Evolutionary conservation across 23 red algal species (phyloP).

Genomic region (Cyanidioschyzon merolae): DNA sequence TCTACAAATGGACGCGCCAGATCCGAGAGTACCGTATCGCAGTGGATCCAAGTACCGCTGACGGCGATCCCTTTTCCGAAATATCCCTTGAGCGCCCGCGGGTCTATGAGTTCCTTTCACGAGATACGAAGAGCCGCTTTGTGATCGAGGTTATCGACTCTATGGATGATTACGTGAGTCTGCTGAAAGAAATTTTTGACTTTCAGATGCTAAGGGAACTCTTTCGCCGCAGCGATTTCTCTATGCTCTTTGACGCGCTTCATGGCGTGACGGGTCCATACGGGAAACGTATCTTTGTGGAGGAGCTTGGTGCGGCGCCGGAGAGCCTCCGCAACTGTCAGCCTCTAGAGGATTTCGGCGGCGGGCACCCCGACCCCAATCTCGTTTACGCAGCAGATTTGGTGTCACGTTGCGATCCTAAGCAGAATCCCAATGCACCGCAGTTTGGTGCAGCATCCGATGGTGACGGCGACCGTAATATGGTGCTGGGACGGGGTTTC

Average conservation of each 20-base stretch:
- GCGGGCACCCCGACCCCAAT: constrained; percentile 90
- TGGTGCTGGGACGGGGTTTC: constrained; percentile 88
- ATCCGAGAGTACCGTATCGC: constrained; percentile 56
- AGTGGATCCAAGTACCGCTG: neutral
- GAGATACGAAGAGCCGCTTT: constrained; percentile 30
- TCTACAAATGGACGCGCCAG: constrained; percentile 45
- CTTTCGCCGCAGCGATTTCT: constrained; percentile 52
- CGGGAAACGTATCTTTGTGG: constrained; percentile 58
- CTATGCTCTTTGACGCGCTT: constrained; percentile 84
- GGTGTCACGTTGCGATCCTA: constrained; percentile 46
- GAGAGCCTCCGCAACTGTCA: constrained; percentile 39
- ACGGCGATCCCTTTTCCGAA: constrained; percentile 40
- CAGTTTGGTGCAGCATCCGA: constrained; percentile 86
- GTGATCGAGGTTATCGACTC: constrained; percentile 76
- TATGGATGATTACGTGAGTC: constrained; percentile 58
- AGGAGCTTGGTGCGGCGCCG: constrained; percentile 42
- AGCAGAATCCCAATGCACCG: constrained; percentile 37
- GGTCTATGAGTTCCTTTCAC: constrained; percentile 11
- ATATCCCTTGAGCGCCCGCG: constrained; percentile 35
- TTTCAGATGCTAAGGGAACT: constrained; percentile 42
- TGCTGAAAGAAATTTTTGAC: constrained; percentile 81
- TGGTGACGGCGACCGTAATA: constrained; percentile 98
- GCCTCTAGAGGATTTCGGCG: constrained; percentile 86
- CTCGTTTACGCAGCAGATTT: constrained; percentile 75
- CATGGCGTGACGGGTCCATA: constrained; percentile 82